Conservation (phyloP, 495 filamentous ascomycete genomes). For the Chaetomium tenue region DNA sequence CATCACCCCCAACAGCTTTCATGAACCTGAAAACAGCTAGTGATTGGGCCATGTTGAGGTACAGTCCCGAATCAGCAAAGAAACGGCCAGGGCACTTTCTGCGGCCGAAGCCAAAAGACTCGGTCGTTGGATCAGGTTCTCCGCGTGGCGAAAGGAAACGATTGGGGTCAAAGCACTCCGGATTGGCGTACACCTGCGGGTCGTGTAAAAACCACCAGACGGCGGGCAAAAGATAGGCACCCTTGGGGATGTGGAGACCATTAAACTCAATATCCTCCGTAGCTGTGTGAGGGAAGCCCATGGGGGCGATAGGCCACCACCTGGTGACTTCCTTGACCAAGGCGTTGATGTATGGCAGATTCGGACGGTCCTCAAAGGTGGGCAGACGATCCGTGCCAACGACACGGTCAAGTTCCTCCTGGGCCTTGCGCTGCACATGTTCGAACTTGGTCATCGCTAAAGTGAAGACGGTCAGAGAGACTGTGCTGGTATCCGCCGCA, state of each 20-base stretch:
- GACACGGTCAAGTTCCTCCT: neutral
- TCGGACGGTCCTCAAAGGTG: neutral
- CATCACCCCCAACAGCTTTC: neutral
- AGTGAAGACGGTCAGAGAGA: neutral
- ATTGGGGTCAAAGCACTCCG: neutral
- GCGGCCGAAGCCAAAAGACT: neutral
- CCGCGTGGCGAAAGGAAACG: neutral
- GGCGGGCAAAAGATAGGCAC: neutral
- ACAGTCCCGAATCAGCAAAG: neutral
- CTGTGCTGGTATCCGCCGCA: neutral
- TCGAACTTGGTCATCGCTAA: neutral
- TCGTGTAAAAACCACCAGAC: neutral
- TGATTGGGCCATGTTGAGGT: neutral
- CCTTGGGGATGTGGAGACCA: neutral
- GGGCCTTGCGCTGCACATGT: neutral
- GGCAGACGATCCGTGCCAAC: neutral
- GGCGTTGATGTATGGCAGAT: neutral
- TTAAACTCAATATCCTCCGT: neutral
- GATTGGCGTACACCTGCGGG: neutral
- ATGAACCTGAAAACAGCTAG: neutral
- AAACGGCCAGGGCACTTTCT: neutral
- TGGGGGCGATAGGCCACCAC: neutral
- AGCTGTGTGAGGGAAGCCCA: neutral
- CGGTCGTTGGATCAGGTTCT: neutral
- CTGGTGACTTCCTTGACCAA: neutral